Evolutionary conservation across 257 asterid species (phyloP), one percentile per base, ranked within the genome.

Genomic region (Coffea canephora): DNA sequence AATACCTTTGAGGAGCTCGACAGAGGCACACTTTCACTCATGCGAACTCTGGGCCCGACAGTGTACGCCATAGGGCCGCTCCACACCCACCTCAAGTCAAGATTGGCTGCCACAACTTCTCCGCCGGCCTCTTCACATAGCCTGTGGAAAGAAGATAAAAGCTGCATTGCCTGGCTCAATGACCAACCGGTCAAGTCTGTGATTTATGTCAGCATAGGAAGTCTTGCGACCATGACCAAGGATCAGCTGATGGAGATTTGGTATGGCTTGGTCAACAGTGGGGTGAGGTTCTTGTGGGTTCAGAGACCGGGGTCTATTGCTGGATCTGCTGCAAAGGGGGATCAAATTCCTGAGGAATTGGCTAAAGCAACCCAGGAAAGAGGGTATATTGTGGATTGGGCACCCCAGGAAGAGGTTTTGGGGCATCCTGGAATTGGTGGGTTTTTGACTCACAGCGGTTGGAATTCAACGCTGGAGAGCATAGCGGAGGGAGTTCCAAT

Each of bases 51-150:
- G 11, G 81, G 85, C 49, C 93, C 91, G 6, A 85, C 88, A n/a
- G 72, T 90, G 46, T 93, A 90, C 52, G 86, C 89, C 6, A 41
- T 91, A 3, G 97, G 96, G n/a, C 97, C 97, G 0, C 87, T 93
- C 50, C 95, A 93, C 46, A 21, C 89, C 0, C 95, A 88, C 75
- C 64, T 89, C 3, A 89, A 81, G 78, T 13, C 87, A 8, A 31
- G 81, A 70, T 77, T 81, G 0, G 67, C 72, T 6, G 50, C 49
- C 8, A 25, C 6, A 0, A 14, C n/a, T 80, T 81, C 34, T 48
- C 71, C 6, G 41, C 57, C 11, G 80, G 79, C 39, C 80, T 66
- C 80, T 14, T 82, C 88, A 1, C 78, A 76, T 1, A 85, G 84
- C 78, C 49, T 85, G 23, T 82, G 86, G 86, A 78, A 76, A 43